Percentiles rank a stretch among this genome's conserved stretches.
Conservation (phyloP, 768 basidiomycete species). For the Mycena chlorophos region DNA sequence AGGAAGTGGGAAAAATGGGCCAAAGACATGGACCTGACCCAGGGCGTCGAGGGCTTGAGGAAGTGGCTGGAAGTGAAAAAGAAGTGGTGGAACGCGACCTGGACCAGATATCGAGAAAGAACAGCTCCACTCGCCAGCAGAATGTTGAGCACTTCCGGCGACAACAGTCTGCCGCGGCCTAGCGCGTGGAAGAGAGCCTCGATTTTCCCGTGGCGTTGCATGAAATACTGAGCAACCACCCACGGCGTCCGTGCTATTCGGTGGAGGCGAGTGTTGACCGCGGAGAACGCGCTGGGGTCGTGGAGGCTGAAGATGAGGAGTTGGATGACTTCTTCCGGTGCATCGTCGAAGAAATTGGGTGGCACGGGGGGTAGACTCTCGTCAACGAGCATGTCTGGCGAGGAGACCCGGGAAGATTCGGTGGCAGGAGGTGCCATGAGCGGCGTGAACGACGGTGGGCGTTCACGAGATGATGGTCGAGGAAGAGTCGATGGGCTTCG, state of each 20-base stretch:
- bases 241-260: constrained; percentile 71
- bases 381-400: not conserved
- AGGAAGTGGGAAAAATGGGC: constrained; percentile 66
- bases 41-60: constrained; percentile 57
- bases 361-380: not conserved
- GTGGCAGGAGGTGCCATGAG: not conserved
- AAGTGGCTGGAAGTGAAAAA: constrained; percentile 70
- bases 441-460: too few relatives aligned
- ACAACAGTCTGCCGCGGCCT: constrained; percentile 66
- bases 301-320: constrained; percentile 71
- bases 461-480: too few relatives aligned
- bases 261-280: constrained; percentile 58
- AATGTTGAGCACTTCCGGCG: constrained; percentile 68
- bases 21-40: constrained; percentile 68
- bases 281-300: constrained; percentile 61
- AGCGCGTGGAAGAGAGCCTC: constrained; percentile 78
- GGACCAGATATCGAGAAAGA: constrained; percentile 75
- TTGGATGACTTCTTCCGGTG: constrained; percentile 62
- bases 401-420: not conserved
- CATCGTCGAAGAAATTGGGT: constrained; percentile 23
- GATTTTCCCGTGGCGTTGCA: constrained; percentile 66
- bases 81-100: constrained; percentile 77
- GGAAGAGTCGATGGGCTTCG: too few relatives aligned
- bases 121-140: constrained; percentile 75
- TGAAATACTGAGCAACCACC: constrained; percentile 76